Percentiles rank a stretch among this genome's conserved stretches.
phyloP scores from a whole-genome alignment of 2,329 filamentous ascomycete species.

The Gaeumannomyces tritici region DNA sequence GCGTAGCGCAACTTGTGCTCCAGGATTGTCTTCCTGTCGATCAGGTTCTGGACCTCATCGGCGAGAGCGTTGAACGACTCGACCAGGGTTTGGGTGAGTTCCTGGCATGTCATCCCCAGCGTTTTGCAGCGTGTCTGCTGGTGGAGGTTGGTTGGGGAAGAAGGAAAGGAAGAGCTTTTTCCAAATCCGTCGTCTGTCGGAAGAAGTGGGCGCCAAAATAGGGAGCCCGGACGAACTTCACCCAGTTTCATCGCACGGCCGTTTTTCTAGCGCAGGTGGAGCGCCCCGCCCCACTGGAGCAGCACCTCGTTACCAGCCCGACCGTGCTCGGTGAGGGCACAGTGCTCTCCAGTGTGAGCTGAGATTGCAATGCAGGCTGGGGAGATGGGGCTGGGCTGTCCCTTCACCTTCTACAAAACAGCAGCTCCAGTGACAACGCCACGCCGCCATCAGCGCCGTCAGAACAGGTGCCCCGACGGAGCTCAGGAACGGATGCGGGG shows the following conservation, averaged over 20 bases:
- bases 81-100: conserved; percentile 46
- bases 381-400: no score
- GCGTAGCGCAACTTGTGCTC: conserved; percentile 59
- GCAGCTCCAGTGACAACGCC: neutral
- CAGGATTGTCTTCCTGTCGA: conserved; percentile 54
- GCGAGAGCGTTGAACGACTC: conserved; percentile 57
- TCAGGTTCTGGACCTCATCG: conserved; percentile 53
- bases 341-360: neutral
- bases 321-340: neutral
- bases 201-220: neutral
- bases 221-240: neutral
- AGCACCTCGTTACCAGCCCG: neutral
- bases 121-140: neutral
- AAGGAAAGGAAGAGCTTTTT: neutral
- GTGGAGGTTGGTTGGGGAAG: neutral
- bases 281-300: neutral
- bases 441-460: neutral
- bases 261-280: neutral
- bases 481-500: no score
- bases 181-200: no score
- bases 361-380: no score
- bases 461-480: no score
- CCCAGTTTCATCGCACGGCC: neutral
- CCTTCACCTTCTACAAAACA: neutral
- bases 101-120: conserved; percentile 30